phyloP scores from a whole-genome alignment of 306 rosid genomes.

The Inga laurina region DNA sequence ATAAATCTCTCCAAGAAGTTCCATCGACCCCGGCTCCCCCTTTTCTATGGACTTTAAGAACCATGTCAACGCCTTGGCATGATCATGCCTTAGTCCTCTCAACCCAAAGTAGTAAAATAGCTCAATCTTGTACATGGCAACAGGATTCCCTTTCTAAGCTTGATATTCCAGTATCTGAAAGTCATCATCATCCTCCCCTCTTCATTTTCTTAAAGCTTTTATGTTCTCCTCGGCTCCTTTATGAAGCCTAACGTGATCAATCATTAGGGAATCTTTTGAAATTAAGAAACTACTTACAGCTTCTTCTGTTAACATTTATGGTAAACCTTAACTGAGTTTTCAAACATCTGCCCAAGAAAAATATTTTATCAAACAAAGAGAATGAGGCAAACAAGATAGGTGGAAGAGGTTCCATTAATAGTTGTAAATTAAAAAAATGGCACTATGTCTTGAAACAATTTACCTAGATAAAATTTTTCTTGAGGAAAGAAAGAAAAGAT shows the following conservation, averaged over 20 bases:
- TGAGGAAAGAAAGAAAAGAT: conserved; percentile 41
- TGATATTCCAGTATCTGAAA: conserved; percentile 71
- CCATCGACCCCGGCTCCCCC: conserved; percentile 74
- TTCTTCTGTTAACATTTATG: conserved; percentile 63
- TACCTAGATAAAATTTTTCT: not conserved
- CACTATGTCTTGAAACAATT: not conserved
- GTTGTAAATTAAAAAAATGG: not conserved
- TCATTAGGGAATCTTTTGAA: conserved; percentile 60
- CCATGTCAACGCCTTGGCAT: conserved; percentile 60
- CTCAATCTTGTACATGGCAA: conserved; percentile 64
- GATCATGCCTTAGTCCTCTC: conserved; percentile 70
- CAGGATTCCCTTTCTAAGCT: conserved; percentile 68
- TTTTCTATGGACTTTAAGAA: conserved; percentile 65
- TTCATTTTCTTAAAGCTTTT: conserved; percentile 42
- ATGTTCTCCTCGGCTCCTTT: conserved; percentile 56
- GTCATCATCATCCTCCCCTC: conserved; percentile 73
- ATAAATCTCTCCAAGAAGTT: conserved; percentile 67
- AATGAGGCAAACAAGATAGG: not conserved
- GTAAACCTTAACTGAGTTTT: conserved; percentile 60
- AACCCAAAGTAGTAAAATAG: conserved; percentile 70
- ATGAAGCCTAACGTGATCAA: conserved; percentile 60
- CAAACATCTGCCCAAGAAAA: conserved; percentile 50
- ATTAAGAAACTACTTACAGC: conserved; percentile 67
- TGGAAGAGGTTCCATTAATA: not conserved
- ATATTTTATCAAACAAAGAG: not conserved